These are phyloP conservation scores for Cucurbita maxima DNA, from an alignment of 306 rosid species.

Conservation along the genomic window DNA sequence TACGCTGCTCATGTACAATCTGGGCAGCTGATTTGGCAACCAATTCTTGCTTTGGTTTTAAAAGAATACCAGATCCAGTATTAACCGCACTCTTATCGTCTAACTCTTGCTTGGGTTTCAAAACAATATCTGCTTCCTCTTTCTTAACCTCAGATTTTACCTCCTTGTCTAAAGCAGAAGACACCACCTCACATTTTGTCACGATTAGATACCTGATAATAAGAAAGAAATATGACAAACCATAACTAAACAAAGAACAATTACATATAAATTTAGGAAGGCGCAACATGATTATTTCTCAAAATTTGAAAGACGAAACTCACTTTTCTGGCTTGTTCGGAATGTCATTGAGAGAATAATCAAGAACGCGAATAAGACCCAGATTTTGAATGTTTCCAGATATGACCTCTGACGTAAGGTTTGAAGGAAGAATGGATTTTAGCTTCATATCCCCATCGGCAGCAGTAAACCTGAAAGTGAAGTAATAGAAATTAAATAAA, in stretches of 20 bases:
- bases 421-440: constrained; percentile 43
- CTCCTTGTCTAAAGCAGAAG: constrained; percentile 62
- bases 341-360: constrained; percentile 61
- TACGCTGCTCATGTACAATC: constrained; percentile 60
- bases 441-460: constrained; percentile 65
- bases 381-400: constrained; percentile 71
- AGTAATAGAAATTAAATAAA: not conserved
- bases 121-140: constrained; percentile 16
- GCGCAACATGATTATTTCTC: not conserved
- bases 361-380: constrained; percentile 62
- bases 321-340: constrained; percentile 66
- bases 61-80: constrained; percentile 26
- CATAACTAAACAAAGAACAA: not conserved
- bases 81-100: constrained; percentile 18
- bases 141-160: constrained; percentile 22
- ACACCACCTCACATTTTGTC: constrained; percentile 53
- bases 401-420: constrained; percentile 25
- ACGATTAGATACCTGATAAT: constrained; percentile 49
- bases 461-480: constrained; percentile 48
- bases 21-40: constrained; percentile 76
- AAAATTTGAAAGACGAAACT: not conserved
- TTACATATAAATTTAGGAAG: not conserved
- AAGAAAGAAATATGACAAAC: not conserved
- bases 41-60: constrained; percentile 61
- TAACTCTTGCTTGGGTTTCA: constrained; percentile 27